Conservation (phyloP, 2,329 filamentous ascomycete genomes). For the Lecanoromycetidae sp. region DNA sequence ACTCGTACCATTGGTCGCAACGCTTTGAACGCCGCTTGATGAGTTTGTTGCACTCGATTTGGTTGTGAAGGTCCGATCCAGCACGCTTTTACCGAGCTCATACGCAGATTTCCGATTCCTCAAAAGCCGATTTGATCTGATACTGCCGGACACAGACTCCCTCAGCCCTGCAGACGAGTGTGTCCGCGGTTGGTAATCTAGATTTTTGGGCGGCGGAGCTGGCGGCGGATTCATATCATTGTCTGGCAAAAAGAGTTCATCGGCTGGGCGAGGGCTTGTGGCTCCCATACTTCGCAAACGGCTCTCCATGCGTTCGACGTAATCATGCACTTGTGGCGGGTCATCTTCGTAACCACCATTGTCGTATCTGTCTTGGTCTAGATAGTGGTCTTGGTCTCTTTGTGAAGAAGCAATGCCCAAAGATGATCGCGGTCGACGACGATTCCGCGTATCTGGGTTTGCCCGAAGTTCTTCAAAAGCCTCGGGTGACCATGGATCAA, state of each 20-base stretch:
- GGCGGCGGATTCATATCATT: conserved; percentile 41
- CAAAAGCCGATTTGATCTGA: conserved; percentile 26
- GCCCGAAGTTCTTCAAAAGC: conserved; percentile 52
- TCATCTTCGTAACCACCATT: conserved; percentile 44
- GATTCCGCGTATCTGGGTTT: conserved; percentile 2
- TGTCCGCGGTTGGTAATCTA: conserved; percentile 31
- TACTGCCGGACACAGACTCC: conserved; percentile 18
- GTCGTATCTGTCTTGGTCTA: conserved; percentile 48
- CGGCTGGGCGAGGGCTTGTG: conserved; percentile 30
- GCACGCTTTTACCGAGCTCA: conserved; percentile 56
- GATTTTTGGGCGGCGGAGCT: conserved; percentile 50
- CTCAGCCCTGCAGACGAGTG: conserved; percentile 30
- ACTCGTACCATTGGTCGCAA: conserved; percentile 49
- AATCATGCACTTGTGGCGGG: conserved; percentile 65
- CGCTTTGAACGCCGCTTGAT: conserved; percentile 59
- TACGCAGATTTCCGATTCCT: conserved; percentile 46
- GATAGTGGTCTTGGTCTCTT: conserved; percentile 31
- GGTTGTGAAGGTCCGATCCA: conserved; percentile 73
- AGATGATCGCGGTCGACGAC: conserved; percentile 56
- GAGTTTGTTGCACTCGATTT: conserved; percentile 76
- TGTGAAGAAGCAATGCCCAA: conserved; percentile 48
- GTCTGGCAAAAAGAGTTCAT: conserved; percentile 41
- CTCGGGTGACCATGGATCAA: conserved; percentile 82
- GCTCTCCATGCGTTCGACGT: conserved; percentile 85
- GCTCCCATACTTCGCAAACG: conserved; percentile 60